Evolutionary conservation across 2,329 filamentous ascomycete genomes (phyloP).

Genomic region (Leptographium flavum): DNA sequence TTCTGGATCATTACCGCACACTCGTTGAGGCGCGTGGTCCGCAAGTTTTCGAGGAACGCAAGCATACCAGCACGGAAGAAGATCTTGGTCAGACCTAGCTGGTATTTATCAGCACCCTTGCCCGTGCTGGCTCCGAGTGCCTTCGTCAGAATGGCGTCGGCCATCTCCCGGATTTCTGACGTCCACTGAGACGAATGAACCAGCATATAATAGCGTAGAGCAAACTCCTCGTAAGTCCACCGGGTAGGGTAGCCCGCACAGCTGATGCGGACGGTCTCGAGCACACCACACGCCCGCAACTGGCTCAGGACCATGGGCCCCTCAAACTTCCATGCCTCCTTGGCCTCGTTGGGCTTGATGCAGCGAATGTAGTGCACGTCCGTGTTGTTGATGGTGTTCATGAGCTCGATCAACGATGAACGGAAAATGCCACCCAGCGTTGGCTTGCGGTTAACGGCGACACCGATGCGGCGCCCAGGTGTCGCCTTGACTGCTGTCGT

Average conservation of each 20-base stretch:
- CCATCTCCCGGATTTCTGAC: constrained; percentile 85
- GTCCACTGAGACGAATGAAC: constrained; percentile 85
- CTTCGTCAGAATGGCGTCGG: constrained; percentile 78
- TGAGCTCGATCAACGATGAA: constrained; percentile 92
- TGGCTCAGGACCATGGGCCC: constrained; percentile 98
- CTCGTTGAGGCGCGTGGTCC: constrained; percentile 79
- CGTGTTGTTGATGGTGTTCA: constrained; percentile 94
- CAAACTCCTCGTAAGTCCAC: constrained; percentile 99
- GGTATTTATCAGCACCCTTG: constrained; percentile 80
- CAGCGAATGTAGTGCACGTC: constrained; percentile 98
- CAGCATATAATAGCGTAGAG: constrained; percentile 94
- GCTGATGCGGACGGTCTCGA: constrained; percentile 95
- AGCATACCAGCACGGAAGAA: constrained; percentile 99
- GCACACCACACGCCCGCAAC: constrained; percentile 91
- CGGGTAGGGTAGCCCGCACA: constrained; percentile 92
- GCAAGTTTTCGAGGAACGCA: constrained; percentile 87
- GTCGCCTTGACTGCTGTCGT: constrained; percentile 60
- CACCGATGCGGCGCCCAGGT: constrained; percentile 73
- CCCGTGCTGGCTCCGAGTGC: constrained; percentile 67
- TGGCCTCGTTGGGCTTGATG: constrained; percentile 97
- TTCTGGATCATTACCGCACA: constrained; percentile 98
- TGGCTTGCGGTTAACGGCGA: constrained; percentile 88
- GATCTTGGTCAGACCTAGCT: constrained; percentile 94
- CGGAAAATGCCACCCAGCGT: constrained; percentile 98
- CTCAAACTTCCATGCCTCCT: constrained; percentile 95